Conservation (phyloP, 768 basidiomycete genomes). For the Arthromyces matolae region DNA sequence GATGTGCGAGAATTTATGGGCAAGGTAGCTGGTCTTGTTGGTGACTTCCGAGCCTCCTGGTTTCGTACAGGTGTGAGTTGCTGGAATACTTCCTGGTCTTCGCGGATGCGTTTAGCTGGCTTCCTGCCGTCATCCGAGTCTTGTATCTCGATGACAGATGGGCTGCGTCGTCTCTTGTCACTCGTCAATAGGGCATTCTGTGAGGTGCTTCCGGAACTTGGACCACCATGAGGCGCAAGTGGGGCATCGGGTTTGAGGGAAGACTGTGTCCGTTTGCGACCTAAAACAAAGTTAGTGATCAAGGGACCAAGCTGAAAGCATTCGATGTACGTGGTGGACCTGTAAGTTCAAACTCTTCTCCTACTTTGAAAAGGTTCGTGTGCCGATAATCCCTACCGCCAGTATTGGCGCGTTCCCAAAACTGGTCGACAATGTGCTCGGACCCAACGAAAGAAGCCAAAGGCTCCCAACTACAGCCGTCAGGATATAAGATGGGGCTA, state of each 20-base stretch:
- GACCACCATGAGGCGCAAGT: neutral
- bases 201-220: conserved; percentile 18
- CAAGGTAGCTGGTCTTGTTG: conserved; percentile 17
- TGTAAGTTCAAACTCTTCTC: conserved; percentile 50
- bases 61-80: conserved; percentile 7
- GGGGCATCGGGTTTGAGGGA: conserved; percentile 1
- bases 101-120: conserved; percentile 18
- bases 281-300: conserved; percentile 10
- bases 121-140: conserved; percentile 10
- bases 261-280: conserved; percentile 18
- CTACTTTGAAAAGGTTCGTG: conserved; percentile 45
- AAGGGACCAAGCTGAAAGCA: neutral
- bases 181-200: neutral
- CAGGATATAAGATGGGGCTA: conserved; percentile 1
- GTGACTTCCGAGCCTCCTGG: conserved; percentile 1
- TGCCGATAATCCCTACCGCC: conserved; percentile 48
- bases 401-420: conserved; percentile 49
- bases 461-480: conserved; percentile 60
- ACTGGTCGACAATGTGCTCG: conserved; percentile 48
- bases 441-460: conserved; percentile 54
- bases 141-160: conserved; percentile 6
- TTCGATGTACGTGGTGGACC: conserved; percentile 57
- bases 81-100: conserved; percentile 6
- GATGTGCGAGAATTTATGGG: conserved; percentile 9
- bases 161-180: conserved; percentile 10